phyloP scores from a whole-genome alignment of 371 early-diverging fungal genomes.

The Rhizopus stolonifer region DNA sequence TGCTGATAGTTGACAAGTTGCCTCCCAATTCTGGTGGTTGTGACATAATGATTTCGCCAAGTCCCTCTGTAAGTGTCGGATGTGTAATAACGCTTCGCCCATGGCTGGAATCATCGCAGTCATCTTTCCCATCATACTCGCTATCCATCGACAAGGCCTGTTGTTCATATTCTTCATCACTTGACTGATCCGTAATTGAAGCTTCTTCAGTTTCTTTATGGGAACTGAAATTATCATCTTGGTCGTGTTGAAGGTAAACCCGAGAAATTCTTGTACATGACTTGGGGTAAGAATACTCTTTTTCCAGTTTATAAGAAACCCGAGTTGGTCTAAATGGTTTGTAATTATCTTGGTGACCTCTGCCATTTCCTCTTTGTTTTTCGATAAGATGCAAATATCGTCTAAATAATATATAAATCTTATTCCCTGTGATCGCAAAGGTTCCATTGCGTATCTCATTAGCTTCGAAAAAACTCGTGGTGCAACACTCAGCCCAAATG shows the following conservation, averaged over 20 bases:
- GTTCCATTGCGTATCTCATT: slow-evolving; percentile 6
- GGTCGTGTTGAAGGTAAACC: slow-evolving; percentile 10
- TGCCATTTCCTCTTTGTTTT: neutral
- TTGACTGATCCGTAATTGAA: neutral
- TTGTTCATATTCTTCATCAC: slow-evolving; percentile 6
- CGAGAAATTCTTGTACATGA: slow-evolving; percentile 8
- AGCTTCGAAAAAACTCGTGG: slow-evolving; percentile 8
- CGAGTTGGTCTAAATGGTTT: neutral
- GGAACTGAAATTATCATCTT: slow-evolving; percentile 7
- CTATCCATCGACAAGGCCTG: too few relatives aligned
- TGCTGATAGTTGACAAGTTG: neutral
- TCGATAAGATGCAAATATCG: slow-evolving; percentile 4
- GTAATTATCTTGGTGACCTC: neutral
- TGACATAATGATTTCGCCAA: neutral
- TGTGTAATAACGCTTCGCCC: too few relatives aligned
- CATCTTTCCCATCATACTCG: slow-evolving; percentile 2
- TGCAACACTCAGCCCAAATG: slow-evolving; percentile 10
- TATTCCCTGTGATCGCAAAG: slow-evolving; percentile 6
- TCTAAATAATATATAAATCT: slow-evolving; percentile 9
- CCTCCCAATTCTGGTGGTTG: slow-evolving; percentile 6
- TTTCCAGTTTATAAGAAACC: slow-evolving; percentile 9
- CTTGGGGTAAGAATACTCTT: neutral
- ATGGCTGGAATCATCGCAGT: neutral
- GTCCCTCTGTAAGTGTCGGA: slow-evolving; percentile 3
- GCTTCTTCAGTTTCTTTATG: neutral